Evolutionary conservation across 139 green algal genomes (phyloP).

Genomic region (Micromonas commoda): DNA sequence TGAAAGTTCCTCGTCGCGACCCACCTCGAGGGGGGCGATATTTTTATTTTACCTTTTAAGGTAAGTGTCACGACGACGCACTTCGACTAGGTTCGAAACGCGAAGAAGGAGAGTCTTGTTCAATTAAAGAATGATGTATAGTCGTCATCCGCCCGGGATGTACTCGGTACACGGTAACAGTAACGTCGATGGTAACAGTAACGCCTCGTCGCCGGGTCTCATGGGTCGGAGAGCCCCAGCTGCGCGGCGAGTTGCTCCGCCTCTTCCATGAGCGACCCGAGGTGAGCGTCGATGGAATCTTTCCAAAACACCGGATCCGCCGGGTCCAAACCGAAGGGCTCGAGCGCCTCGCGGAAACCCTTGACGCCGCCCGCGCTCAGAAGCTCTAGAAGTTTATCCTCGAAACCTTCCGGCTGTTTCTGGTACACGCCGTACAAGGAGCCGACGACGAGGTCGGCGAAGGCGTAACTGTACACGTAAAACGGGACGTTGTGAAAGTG

Average conservation of each 20-base stretch:
- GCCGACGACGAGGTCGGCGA: slow-evolving; percentile 22
- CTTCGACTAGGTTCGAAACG: too few species aligned
- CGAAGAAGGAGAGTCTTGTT: too few species aligned
- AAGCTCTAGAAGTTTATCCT: slow-evolving; percentile 22
- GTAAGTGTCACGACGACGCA: too few species aligned
- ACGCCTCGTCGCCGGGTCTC: too few species aligned
- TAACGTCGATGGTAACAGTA: too few species aligned
- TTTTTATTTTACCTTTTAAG: too few species aligned
- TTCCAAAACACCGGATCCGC: slow-evolving; percentile 12
- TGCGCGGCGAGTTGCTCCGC: slow-evolving; percentile 17
- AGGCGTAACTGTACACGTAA: slow-evolving; percentile 25
- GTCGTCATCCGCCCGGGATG: too few species aligned
- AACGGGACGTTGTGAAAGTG: slow-evolving; percentile 32
- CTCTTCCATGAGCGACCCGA: slow-evolving; percentile 12
- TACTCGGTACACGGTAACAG: too few species aligned
- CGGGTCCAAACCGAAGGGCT: slow-evolving; percentile 18
- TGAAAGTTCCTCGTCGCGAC: too few species aligned
- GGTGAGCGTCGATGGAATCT: slow-evolving; percentile 8
- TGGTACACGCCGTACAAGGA: slow-evolving; percentile 20
- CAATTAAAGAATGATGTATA: too few species aligned
- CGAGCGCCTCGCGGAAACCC: slow-evolving; percentile 15
- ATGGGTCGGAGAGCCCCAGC: too few species aligned
- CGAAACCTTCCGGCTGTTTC: slow-evolving; percentile 10
- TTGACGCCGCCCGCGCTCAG: slow-evolving; percentile 19
- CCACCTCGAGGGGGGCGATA: too few species aligned